Conservation (phyloP, 2,329 filamentous ascomycete genomes). For the Trichoderma arundinaceum region DNA sequence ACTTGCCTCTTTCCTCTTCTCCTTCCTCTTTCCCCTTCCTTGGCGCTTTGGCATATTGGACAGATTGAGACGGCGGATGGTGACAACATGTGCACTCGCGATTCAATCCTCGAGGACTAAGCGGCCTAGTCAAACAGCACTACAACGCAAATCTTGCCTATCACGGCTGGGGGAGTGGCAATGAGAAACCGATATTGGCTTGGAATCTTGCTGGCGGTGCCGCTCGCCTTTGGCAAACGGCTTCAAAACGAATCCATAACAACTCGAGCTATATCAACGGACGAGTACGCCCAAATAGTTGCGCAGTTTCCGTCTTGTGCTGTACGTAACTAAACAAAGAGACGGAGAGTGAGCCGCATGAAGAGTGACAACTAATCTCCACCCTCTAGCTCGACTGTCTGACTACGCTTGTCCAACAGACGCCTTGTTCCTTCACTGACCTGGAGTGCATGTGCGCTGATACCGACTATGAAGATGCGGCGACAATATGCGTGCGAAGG, state of each 20-base stretch:
- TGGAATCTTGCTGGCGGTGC: slow-evolving; percentile 7
- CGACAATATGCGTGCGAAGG: slow-evolving; percentile 1
- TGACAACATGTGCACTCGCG: background rate
- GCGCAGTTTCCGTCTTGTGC: background rate
- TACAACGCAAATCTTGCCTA: background rate
- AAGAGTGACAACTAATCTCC: background rate
- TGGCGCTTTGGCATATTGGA: no score
- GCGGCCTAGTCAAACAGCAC: background rate
- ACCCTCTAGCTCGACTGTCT: slow-evolving; percentile 7
- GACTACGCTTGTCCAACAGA: background rate
- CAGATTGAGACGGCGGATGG: background rate
- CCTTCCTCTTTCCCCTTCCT: background rate
- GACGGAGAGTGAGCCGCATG: background rate
- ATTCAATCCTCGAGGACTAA: slow-evolving; percentile 2
- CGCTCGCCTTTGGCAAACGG: background rate
- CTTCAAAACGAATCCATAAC: background rate
- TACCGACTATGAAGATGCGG: background rate
- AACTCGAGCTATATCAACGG: background rate
- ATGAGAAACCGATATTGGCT: background rate
- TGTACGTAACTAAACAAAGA: background rate
- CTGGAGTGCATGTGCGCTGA: slow-evolving; percentile 15
- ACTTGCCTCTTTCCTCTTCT: background rate
- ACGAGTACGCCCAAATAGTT: background rate
- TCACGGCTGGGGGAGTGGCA: background rate
- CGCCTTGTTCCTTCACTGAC: slow-evolving; percentile 2